phyloP scores from a whole-genome alignment of 768 basidiomycete species.

The Lactifluus rugatus region DNA sequence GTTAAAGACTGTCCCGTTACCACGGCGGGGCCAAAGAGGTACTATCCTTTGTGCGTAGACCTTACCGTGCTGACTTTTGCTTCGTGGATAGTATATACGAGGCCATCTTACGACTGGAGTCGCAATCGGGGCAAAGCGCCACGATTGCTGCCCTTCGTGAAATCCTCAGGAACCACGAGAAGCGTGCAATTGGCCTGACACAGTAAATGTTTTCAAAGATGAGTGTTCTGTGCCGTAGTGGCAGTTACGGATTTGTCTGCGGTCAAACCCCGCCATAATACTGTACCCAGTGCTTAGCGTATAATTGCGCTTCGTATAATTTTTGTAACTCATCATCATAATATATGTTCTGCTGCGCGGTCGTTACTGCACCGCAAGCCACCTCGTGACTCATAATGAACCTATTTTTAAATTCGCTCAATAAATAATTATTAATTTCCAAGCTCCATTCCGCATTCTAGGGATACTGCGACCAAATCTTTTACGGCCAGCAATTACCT shows the following conservation, averaged over 20 bases:
- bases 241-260: neutral
- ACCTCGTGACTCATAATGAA: neutral
- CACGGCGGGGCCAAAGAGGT: conserved; percentile 46
- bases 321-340: neutral
- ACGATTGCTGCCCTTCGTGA: conserved; percentile 33
- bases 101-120: conserved; percentile 37
- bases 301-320: neutral
- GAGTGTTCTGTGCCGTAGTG: neutral
- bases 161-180: conserved; percentile 24
- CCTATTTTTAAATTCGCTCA: too few relatives aligned
- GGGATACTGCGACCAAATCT: too few relatives aligned
- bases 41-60: conserved; percentile 5
- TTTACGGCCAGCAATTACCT: too few relatives aligned
- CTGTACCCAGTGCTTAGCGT: neutral
- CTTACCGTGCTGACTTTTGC: neutral
- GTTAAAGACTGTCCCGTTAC: conserved; percentile 50
- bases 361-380: neutral
- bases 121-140: conserved; percentile 28
- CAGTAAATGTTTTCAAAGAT: neutral
- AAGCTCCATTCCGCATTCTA: neutral
- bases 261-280: neutral
- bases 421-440: neutral
- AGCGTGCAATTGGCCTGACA: neutral
- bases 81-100: conserved; percentile 30
- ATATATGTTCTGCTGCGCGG: neutral